Evolutionary conservation across 371 early-diverging fungal species (phyloP), one percentile per base, ranked within the genome.

Genomic region (Modicella reniformis): DNA sequence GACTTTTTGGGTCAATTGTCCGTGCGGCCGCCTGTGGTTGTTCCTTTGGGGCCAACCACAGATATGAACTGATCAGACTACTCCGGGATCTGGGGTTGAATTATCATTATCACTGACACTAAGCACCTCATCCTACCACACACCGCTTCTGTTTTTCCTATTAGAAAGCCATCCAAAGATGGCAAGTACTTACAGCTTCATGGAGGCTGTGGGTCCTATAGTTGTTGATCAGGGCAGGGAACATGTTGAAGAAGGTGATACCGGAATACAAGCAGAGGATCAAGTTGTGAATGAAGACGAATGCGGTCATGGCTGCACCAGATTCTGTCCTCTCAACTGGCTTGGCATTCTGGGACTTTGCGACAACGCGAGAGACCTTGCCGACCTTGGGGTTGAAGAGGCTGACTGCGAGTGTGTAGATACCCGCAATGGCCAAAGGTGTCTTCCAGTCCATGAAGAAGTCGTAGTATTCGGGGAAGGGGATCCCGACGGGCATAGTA

Each of bases 241-340:
- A 84, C 88, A 91, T 88, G 51, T 85, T 75, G 44, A 88, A 70
- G 69, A 92, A 92, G 13, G 92, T 93, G 52, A 88, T 82, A 50
- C 84, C 86, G 30, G 93, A 92, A 73, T 90, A 94, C 23, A 87
- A 62, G 28, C 89, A 89, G 40, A 94, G 81, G 30, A 83, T 65
- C 61, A 92, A 74, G 77, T 94, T 94, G 80, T 94, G 95, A 6
- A 89, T 65, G 70, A 93, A 86, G 33, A 93, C 90, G 57, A 92
- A 85, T n/a, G 87, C 84, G 65, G 90, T 93, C 87, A 93, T 89
- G 56, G 80, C 68, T 23, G 73, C 60, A 29, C 80, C 83, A 13
- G 84, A 83, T 60, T 76, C 66, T 28, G 73, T 66, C 56, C 67
- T 68, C 52, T 70, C 70, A 17, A 72, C 63, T 34, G 82, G 62